A percentile compares a stretch with the other conserved stretches of the same genome.
phyloP scores from a whole-genome alignment of 2,329 filamentous ascomycete species.

The Ploettnerulaceae sp. region DNA sequence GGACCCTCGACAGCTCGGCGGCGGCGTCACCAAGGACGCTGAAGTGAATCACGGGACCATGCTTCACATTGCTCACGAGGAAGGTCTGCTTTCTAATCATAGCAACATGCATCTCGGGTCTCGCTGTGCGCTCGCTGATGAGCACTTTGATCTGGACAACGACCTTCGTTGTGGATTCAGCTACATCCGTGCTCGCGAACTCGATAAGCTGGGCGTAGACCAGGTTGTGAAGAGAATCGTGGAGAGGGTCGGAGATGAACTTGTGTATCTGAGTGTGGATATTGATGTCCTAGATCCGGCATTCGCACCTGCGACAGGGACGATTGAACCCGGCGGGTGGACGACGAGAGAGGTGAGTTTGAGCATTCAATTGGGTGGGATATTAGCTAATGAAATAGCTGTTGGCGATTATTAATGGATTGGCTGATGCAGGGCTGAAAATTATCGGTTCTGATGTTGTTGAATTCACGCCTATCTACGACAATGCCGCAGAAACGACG shows the following conservation, averaged over 20 bases:
- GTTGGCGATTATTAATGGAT: constrained; percentile 29
- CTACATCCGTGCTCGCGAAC: constrained; percentile 27
- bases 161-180: constrained; percentile 31
- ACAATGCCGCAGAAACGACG: constrained; percentile 32
- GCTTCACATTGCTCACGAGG: constrained; percentile 34
- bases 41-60: constrained; percentile 34
- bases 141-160: constrained; percentile 31
- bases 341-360: constrained; percentile 31
- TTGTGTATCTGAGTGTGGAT: constrained; percentile 32
- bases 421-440: constrained; percentile 30
- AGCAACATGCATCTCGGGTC: constrained; percentile 33
- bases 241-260: constrained; percentile 28
- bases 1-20: constrained; percentile 31
- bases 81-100: constrained; percentile 30
- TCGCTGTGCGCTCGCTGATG: constrained; percentile 25
- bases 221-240: constrained; percentile 28
- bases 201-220: constrained; percentile 29
- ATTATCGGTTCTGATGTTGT: constrained; percentile 34
- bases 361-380: background rate
- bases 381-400: constrained; percentile 17
- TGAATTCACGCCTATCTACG: constrained; percentile 32
- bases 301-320: constrained; percentile 32
- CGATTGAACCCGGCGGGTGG: constrained; percentile 34
- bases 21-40: constrained; percentile 28
- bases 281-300: constrained; percentile 33